Percentiles rank a stretch among this genome's conserved stretches.
Conservation (phyloP, 2,329 filamentous ascomycete genomes). For the Trichothecium roseum region DNA sequence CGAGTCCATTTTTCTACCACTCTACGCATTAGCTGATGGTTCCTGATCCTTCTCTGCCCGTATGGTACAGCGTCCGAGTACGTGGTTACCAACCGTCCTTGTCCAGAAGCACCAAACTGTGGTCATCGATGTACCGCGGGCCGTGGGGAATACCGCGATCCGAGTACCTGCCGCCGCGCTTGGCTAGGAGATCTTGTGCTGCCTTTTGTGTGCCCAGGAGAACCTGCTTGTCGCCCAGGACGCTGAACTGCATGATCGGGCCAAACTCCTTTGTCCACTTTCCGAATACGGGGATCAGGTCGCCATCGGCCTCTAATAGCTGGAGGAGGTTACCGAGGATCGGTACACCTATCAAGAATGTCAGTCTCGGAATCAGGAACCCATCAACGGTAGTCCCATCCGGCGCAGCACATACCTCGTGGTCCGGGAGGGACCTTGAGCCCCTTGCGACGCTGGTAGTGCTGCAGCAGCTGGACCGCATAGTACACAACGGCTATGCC, state of each 20-base stretch:
- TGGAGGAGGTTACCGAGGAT: background rate
- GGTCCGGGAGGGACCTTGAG: no score
- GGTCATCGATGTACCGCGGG: background rate
- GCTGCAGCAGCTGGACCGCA: no score
- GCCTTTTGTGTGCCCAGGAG: constrained; percentile 1
- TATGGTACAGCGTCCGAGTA: constrained; percentile 3
- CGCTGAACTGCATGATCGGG: constrained; percentile 3
- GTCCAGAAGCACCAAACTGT: constrained; percentile 1
- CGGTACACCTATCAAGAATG: no score
- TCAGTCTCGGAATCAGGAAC: no score
- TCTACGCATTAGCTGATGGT: background rate
- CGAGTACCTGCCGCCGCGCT: constrained; percentile 1
- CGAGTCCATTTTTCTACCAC: constrained; percentile 2
- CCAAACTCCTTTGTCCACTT: constrained; percentile 2
- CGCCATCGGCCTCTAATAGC: background rate
- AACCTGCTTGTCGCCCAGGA: constrained; percentile 4
- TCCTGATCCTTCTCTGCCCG: constrained; percentile 2
- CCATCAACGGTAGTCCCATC: no score
- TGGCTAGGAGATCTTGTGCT: constrained; percentile 2
- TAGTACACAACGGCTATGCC: no score
- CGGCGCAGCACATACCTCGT: no score
- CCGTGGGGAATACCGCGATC: constrained; percentile 3
- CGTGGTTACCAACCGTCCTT: background rate
- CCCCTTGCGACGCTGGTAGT: no score
- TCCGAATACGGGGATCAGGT: constrained; percentile 2